Evolutionary conservation across 768 basidiomycete genomes (phyloP), one percentile per base, ranked within the genome.

Genomic region (Mycena chlorophos): DNA sequence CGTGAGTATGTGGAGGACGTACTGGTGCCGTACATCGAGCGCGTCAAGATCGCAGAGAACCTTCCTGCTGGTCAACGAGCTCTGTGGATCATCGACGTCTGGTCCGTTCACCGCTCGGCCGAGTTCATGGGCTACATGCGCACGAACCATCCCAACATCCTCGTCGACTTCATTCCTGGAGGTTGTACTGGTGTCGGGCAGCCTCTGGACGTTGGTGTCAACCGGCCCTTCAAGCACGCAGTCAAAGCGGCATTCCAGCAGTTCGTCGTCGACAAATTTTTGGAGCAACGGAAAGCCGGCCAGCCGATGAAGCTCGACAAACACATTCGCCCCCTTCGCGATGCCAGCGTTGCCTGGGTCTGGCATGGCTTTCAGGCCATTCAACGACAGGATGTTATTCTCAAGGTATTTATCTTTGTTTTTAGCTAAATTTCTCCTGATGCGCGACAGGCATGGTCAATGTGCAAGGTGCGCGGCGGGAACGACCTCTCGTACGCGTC

Each of bases 51-150:
- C 6, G 8, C 10, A 29, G 4, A 54, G 43, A 3, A 17, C 25
- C 5, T 39, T 34, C 14, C 58, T 38, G 38, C 56, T 6, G 23
- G 17, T 5, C 66, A 67, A 39, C 56, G 61, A 31, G 52, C 54
- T 13, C 30, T 69, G 19, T 57, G 57, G 58, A 49, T 57, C 28
- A 63, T 69, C 19, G 68, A 69, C 45, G 57, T 62, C 30, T 69
- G 68, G 68, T 65, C 68, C 5, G 71, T 72, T 22, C 72, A 73
- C 51, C 59, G 68, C 1, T 67, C 65, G 4, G 30, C 40, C 16
- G 68, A 67, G 27, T 73, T 73, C 54, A 43, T 60, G 10, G 45
- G 12, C 5, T 72, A 69, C 69, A 47, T 73, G 42, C 39, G 54
- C 19, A 51, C 31, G 17, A 51, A 48, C 16, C 64, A 69, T 48